Percentiles rank a stretch among this genome's conserved stretches.
phyloP scores from a whole-genome alignment of 2,329 filamentous ascomycete species.

The Fusarium sp. region DNA sequence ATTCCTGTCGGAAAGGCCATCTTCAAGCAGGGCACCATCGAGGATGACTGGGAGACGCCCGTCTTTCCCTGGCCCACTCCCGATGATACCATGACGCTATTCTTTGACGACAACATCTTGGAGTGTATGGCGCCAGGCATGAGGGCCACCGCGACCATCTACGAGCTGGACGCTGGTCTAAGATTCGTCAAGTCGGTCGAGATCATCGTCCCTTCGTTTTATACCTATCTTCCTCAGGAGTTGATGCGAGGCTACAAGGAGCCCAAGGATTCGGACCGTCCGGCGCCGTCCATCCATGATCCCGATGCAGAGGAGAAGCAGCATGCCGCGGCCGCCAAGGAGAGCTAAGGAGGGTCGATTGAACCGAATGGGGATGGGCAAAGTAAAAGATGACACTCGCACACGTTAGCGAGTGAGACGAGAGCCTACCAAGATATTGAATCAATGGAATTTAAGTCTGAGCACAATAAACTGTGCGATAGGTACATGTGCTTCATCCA shows the following conservation, averaged over 20 bases:
- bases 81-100: conserved; percentile 59
- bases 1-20: conserved; percentile 58
- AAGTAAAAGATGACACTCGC: not conserved
- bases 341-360: conserved; percentile 13
- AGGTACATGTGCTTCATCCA: not conserved
- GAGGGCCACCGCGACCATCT: conserved; percentile 68
- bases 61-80: conserved; percentile 17
- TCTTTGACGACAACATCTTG: conserved; percentile 72
- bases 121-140: conserved; percentile 71
- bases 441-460: conserved; percentile 1
- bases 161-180: conserved; percentile 70
- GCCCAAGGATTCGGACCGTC: conserved; percentile 59
- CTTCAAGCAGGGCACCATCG: conserved; percentile 59
- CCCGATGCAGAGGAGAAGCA: conserved; percentile 46
- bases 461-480: not conserved
- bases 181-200: conserved; percentile 72
- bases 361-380: not conserved
- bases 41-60: conserved; percentile 59
- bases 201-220: conserved; percentile 70
- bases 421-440: not conserved
- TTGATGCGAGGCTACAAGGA: conserved; percentile 75
- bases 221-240: conserved; percentile 74
- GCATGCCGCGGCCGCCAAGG: conserved; percentile 30
- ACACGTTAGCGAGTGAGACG: not conserved
- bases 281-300: conserved; percentile 58